These are phyloP conservation scores for Nemania serpens DNA, from an alignment of 2,329 filamentous ascomycete genomes.

Conservation along the genomic window DNA sequence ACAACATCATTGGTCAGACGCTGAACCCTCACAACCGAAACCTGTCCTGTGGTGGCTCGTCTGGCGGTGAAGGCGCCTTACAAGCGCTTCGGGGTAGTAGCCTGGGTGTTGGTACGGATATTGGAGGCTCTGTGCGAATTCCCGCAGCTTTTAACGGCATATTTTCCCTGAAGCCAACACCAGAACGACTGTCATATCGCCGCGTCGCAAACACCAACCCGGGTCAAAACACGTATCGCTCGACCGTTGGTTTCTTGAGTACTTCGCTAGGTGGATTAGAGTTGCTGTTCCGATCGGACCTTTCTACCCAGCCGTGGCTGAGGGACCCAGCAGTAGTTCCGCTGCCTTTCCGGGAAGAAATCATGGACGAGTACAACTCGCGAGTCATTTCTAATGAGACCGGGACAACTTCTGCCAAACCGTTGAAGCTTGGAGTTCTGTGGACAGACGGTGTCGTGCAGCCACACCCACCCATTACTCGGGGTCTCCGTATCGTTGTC, in stretches of 20 bases:
- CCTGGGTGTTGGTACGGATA: constrained; percentile 52
- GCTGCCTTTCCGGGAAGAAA: constrained; percentile 65
- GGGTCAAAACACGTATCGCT: constrained; percentile 59
- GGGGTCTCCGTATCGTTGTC: constrained; percentile 57
- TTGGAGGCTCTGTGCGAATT: constrained; percentile 51
- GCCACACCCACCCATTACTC: constrained; percentile 61
- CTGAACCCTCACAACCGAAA: constrained; percentile 65
- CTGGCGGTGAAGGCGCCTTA: constrained; percentile 59
- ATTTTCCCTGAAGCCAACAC: constrained; percentile 49
- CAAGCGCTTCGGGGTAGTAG: constrained; percentile 47
- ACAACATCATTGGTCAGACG: constrained; percentile 65
- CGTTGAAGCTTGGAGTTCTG: constrained; percentile 60
- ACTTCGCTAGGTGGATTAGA: constrained; percentile 53
- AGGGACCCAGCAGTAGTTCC: constrained; percentile 68
- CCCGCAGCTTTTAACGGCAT: constrained; percentile 51
- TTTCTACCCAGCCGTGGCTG: constrained; percentile 63
- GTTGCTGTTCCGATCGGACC: constrained; percentile 47
- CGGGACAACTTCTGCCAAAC: constrained; percentile 15
- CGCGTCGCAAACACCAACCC: constrained; percentile 37
- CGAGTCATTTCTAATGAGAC: constrained; percentile 10
- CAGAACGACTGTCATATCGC: constrained; percentile 30
- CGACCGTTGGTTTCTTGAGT: constrained; percentile 66
- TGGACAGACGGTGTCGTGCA: constrained; percentile 52
- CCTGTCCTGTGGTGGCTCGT: constrained; percentile 65
- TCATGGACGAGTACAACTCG: constrained; percentile 37